These are phyloP conservation scores for Talaromyces nanjingensis DNA, from an alignment of 495 filamentous ascomycete species.

Conservation along the genomic window DNA sequence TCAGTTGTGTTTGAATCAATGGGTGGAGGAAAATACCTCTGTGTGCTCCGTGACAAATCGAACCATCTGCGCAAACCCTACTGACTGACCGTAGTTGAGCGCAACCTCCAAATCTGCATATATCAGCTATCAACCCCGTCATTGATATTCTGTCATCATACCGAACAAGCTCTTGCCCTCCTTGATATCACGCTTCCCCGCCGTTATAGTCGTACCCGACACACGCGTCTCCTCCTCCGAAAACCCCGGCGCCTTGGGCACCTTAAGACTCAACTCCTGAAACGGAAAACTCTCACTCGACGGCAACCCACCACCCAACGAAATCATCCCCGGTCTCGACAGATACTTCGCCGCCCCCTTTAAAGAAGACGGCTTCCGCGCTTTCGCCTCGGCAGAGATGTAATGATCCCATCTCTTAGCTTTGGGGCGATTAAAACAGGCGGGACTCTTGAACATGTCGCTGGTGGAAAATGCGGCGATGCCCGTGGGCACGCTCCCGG, in stretches of 20 bases:
- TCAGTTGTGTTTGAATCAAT: not conserved
- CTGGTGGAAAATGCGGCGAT: constrained; percentile 70
- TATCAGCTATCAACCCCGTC: not conserved
- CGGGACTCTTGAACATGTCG: constrained; percentile 75
- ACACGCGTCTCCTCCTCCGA: constrained; percentile 53
- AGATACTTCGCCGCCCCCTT: constrained; percentile 74
- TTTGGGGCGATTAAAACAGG: constrained; percentile 59
- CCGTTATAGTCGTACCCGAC: constrained; percentile 46
- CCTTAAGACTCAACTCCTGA: constrained; percentile 58
- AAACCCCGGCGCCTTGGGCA: constrained; percentile 62
- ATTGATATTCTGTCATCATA: constrained; percentile 11
- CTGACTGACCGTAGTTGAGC: constrained; percentile 85
- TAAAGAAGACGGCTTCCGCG: constrained; percentile 54
- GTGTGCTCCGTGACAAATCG: constrained; percentile 92
- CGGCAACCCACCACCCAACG: constrained; percentile 86
- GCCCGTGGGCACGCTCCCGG: constrained; percentile 62
- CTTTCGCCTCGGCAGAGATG: constrained; percentile 33
- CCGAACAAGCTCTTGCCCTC: constrained; percentile 57
- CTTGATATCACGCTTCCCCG: constrained; percentile 76
- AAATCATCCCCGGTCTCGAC: constrained; percentile 70
- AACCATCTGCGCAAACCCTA: constrained; percentile 77
- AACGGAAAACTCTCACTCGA: constrained; percentile 87
- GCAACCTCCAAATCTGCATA: constrained; percentile 65
- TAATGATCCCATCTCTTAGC: constrained; percentile 73
- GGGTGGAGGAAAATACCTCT: constrained; percentile 40